These are phyloP conservation scores for Periconia digitata DNA, from an alignment of 2,329 filamentous ascomycete species.

Conservation along the genomic window DNA sequence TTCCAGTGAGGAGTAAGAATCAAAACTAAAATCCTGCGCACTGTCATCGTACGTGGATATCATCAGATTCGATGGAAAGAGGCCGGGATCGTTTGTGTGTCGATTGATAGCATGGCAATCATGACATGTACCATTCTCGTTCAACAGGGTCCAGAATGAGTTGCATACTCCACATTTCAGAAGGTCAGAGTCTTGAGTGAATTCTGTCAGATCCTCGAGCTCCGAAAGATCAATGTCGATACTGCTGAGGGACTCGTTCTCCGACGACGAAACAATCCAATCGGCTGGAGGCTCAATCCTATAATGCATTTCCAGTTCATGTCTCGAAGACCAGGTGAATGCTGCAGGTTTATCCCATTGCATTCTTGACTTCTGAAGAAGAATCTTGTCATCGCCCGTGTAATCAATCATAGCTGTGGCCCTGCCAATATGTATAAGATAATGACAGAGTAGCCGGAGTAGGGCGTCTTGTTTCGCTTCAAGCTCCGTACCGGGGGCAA, in stretches of 20 bases:
- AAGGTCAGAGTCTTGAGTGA: conserved; percentile 14
- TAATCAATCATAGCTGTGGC: conserved; percentile 14
- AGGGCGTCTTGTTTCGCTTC: conserved; percentile 17
- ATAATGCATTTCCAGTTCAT: conserved; percentile 20
- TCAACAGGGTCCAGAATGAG: conserved; percentile 11
- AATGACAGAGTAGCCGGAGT: conserved; percentile 18
- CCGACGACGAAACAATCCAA: conserved; percentile 16
- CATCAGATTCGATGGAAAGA: too few species aligned
- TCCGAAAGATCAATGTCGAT: conserved; percentile 19
- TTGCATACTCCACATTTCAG: conserved; percentile 15
- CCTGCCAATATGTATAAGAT: conserved; percentile 22
- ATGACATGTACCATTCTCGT: conserved; percentile 4
- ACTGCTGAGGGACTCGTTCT: conserved; percentile 17
- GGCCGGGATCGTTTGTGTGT: too few species aligned
- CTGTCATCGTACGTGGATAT: too few species aligned
- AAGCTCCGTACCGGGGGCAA: not conserved
- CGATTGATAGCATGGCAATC: conserved; percentile 1
- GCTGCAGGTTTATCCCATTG: conserved; percentile 21
- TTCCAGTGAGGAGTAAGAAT: too few species aligned
- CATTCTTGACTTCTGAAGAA: conserved; percentile 12
- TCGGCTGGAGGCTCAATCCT: conserved; percentile 16
- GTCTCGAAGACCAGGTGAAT: conserved; percentile 17
- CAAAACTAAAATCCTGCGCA: too few species aligned
- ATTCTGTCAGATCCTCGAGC: conserved; percentile 9
- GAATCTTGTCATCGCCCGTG: conserved; percentile 11